Evolutionary conservation across 2,329 filamentous ascomycete genomes (phyloP).

Genomic region (Didymella glomerata): DNA sequence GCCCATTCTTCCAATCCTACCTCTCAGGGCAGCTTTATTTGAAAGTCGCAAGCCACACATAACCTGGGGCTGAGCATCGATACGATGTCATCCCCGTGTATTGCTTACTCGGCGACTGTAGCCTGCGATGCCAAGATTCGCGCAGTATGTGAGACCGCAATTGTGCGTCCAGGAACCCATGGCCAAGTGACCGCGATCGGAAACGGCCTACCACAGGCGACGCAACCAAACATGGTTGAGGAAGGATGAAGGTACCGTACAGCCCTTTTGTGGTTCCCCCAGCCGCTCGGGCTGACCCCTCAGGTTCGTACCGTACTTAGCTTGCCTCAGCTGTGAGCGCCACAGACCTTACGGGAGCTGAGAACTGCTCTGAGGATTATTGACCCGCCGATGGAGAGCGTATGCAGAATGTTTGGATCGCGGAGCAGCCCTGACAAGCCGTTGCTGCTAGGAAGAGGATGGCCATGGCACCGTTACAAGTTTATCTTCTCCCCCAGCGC

Average conservation of each 20-base stretch:
- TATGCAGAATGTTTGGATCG: neutral
- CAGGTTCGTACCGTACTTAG: slow-evolving; percentile 15
- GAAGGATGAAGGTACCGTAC: neutral
- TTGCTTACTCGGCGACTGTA: neutral
- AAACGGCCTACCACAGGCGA: neutral
- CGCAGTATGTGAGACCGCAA: neutral
- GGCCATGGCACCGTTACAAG: neutral
- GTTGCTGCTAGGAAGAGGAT: neutral
- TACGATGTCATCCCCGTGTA: neutral
- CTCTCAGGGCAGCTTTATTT: neutral
- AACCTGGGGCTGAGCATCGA: slow-evolving; percentile 7
- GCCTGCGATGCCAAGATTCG: neutral
- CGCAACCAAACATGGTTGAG: neutral
- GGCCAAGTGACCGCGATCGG: neutral
- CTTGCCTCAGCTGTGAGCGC: slow-evolving; percentile 15
- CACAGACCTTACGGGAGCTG: slow-evolving; percentile 17
- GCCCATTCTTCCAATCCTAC: neutral
- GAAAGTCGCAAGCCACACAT: slow-evolving; percentile 1
- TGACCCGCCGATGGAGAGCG: neutral
- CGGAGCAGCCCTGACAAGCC: neutral
- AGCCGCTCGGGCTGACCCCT: slow-evolving; percentile 18
- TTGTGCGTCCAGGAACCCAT: neutral
- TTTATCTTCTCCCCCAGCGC: neutral
- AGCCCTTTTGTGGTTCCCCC: neutral
- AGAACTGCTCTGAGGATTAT: neutral